Evolutionary conservation across 2,329 filamentous ascomycete genomes (phyloP), one percentile per base, ranked within the genome.

Genomic region (Blastomyces gilchristii): DNA sequence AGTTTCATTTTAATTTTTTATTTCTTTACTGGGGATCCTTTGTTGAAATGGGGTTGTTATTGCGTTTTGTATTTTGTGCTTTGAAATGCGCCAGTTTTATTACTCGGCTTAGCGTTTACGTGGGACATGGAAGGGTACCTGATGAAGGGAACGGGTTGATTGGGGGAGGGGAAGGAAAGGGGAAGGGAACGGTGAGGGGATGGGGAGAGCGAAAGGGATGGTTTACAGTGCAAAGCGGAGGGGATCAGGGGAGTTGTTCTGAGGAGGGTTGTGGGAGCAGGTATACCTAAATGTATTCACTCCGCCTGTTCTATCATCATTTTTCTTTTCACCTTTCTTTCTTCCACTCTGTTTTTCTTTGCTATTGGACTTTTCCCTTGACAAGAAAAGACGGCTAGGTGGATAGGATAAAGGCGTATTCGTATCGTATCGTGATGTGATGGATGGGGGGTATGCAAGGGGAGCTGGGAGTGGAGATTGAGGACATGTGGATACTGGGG

Each of bases 11-110:
- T 43, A 2, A 14, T 16, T 43, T 43, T 43, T 43, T 16, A 2
- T 25, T 73, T 71, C 69, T 72, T 71, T 71, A 71, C 69, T 49
- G 22, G 53, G 72, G 71, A 72, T 76, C 71, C 6, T 4, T 37
- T 74, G 71, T 72, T 72, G 73, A 71, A 67, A 67, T 69, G 71
- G 70, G 70, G 71, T 49, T 45, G 14, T 18, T 43, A 16, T 43
- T 43, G 14, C 14, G 14, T 16, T 43, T 43, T 16, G 12, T 43
- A 14, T 3, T 43, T 43, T 54, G 12, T 4, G 34, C 3, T 37
- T 37, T 28, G 22, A 50, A 37, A 56, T 37, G 28, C 16, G 41
- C 41, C 41, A 43, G 9, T n/a, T 31, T 8, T 37, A 37, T 6
- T 37, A 56, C n/a, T 49, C 58, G 28, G 41, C 58, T 52, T 60